phyloP scores from a whole-genome alignment of 106 monocot genomes.

The Triglochin maritima region DNA sequence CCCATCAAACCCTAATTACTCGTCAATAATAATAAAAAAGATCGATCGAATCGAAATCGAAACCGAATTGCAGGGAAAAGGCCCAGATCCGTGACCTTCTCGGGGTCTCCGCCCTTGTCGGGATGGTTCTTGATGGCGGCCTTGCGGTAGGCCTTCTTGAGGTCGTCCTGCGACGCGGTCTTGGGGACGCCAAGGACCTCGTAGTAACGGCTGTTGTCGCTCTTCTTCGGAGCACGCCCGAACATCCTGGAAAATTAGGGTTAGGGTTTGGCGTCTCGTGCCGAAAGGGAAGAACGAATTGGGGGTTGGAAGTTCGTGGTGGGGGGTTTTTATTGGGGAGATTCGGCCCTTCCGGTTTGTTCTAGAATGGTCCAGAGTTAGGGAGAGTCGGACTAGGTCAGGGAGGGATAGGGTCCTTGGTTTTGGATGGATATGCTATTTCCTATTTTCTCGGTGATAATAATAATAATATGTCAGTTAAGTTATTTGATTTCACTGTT shows the following conservation, averaged over 20 bases:
- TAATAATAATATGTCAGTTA: no score
- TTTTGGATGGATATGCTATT: no score
- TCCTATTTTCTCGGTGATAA: no score
- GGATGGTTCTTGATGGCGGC: conserved; percentile 99
- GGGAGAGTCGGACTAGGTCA: no score
- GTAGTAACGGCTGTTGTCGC: conserved; percentile 47
- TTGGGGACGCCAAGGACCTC: conserved; percentile 89
- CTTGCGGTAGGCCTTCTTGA: conserved; percentile 92
- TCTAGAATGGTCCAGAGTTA: no score
- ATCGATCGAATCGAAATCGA: background rate
- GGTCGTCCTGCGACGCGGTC: conserved; percentile 74
- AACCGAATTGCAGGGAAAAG: background rate
- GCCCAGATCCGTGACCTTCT: conserved; percentile 42
- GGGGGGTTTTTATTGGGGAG: no score
- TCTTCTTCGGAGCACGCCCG: conserved; percentile 23
- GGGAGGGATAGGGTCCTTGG: no score
- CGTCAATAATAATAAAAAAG: background rate
- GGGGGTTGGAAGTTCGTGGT: no score
- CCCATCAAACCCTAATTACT: background rate
- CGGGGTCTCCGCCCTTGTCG: conserved; percentile 92
- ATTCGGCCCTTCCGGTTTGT: no score
- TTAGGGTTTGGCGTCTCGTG: no score
- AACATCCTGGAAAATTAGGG: conserved; percentile 8
- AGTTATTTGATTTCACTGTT: no score
- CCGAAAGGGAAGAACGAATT: no score